phyloP scores from a whole-genome alignment of 495 filamentous ascomycete species.

The Penicillium simplicissimum region DNA sequence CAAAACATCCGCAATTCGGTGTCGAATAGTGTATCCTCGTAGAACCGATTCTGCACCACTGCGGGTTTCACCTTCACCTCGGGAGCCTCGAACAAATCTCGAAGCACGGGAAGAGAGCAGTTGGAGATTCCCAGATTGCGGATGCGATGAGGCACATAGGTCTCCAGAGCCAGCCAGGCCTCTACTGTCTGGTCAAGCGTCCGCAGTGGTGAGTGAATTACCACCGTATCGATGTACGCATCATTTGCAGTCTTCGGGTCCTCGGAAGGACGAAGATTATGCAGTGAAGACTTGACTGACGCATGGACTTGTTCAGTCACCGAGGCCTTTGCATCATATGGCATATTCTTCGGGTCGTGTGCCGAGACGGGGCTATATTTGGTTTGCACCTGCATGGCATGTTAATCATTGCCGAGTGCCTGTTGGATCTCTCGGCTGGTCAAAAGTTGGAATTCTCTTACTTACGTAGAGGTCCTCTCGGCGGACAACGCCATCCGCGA shows the following conservation, averaged over 20 bases:
- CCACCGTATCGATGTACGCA: slow-evolving; percentile 69
- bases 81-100: slow-evolving; percentile 45
- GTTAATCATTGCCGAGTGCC: not conserved
- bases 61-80: slow-evolving; percentile 53
- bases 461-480: slow-evolving; percentile 64
- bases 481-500: slow-evolving; percentile 56
- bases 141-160: slow-evolving; percentile 63
- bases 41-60: slow-evolving; percentile 78
- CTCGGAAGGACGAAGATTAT: slow-evolving; percentile 52
- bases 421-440: not conserved
- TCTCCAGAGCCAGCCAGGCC: slow-evolving; percentile 64
- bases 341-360: slow-evolving; percentile 60
- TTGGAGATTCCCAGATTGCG: slow-evolving; percentile 75
- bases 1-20: slow-evolving; percentile 62
- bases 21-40: slow-evolving; percentile 61
- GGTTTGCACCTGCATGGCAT: slow-evolving; percentile 64
- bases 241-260: slow-evolving; percentile 36
- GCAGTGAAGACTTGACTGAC: slow-evolving; percentile 67
- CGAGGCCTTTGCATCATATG: slow-evolving; percentile 54
- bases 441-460: not conserved
- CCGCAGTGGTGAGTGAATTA: slow-evolving; percentile 70
- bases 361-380: slow-evolving; percentile 69
- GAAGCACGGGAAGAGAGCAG: slow-evolving; percentile 53
- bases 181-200: slow-evolving; percentile 58
- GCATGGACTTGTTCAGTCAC: slow-evolving; percentile 62